Evolutionary conservation across 2,329 filamentous ascomycete genomes (phyloP), one percentile per base, ranked within the genome.

Genomic region (Ceratocystis smalleyi): DNA sequence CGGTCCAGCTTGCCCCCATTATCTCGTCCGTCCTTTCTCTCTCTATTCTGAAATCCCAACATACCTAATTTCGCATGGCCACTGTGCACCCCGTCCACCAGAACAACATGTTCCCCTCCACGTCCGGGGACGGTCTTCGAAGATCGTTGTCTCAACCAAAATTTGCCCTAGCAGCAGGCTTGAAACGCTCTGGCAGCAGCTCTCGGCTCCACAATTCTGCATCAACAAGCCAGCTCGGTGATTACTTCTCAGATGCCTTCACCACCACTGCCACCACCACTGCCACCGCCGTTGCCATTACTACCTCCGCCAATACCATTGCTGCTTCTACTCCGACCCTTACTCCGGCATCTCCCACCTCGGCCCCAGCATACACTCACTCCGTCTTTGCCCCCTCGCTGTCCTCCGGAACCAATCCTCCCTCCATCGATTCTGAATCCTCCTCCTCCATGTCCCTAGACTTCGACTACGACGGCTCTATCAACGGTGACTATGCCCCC

Each of bases 371-470:
- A 30, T 47, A 47, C 59, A 32, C 54, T 30, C 15, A 27, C 15
- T 27, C 54, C 54, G 54, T 35, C 45, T 49, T 49, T 49, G 22
- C 59, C 22, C 19, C 24, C 22, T 12, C 43, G 8, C 59, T 27
- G 12, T n/a, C 43, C 27, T 57, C 51, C 10, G 35, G 17, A 43
- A 61, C 24, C 64, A 65, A 65, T 27, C 59, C 64, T 30, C 61
- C 64, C 32, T 66, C 64, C 15, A 43, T 66, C 30, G 77, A 76
- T 59, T 80, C 80, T 15, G 76, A 75, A 59, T 73, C 75, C 10
- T 83, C 81, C 3, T 83, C 82, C 2, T 74, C 76, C 68, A 74
- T 85, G 64, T 87, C 84, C 12, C 74, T 87, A 64, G 79, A 81
- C 64, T 81, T 79, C 59, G 80, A 81, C 66, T 80, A 77, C 69